Conservation (phyloP, 2,329 filamentous ascomycete species). For the Xylariaceae sp. region DNA sequence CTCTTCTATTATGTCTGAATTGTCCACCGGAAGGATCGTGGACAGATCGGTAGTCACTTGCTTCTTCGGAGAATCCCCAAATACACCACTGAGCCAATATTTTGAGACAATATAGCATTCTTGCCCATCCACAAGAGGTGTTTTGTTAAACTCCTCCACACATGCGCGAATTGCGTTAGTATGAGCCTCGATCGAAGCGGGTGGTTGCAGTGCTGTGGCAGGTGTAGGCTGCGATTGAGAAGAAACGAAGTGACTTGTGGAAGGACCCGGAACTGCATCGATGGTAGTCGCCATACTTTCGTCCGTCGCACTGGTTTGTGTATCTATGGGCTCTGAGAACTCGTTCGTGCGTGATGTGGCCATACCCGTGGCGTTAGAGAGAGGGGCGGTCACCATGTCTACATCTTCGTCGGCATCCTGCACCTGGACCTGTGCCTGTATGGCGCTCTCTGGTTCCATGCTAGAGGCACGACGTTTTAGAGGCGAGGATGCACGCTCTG, state of each 20-base stretch:
- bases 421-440: constrained; percentile 20
- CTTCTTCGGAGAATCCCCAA: constrained; percentile 66
- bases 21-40: constrained; percentile 81
- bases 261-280: constrained; percentile 17
- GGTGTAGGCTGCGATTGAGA: constrained; percentile 3
- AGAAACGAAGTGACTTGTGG: not conserved
- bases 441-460: constrained; percentile 58
- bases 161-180: constrained; percentile 74
- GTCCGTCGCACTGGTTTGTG: not conserved
- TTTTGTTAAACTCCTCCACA: constrained; percentile 57
- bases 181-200: constrained; percentile 68
- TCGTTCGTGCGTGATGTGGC: constrained; percentile 9
- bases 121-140: constrained; percentile 71
- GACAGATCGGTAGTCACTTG: constrained; percentile 64
- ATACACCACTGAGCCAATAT: constrained; percentile 78
- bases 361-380: constrained; percentile 28
- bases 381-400: constrained; percentile 50
- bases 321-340: constrained; percentile 9
- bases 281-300: not conserved
- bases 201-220: constrained; percentile 31
- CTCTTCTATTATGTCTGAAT: constrained; percentile 78
- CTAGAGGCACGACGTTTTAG: constrained; percentile 69
- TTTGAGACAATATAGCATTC: constrained; percentile 80
- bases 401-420: constrained; percentile 52
- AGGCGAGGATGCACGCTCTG: constrained; percentile 68